Percentiles rank a stretch among this genome's conserved stretches.
phyloP scores from a whole-genome alignment of 2,329 filamentous ascomycete genomes.

The Knufia petricola region DNA sequence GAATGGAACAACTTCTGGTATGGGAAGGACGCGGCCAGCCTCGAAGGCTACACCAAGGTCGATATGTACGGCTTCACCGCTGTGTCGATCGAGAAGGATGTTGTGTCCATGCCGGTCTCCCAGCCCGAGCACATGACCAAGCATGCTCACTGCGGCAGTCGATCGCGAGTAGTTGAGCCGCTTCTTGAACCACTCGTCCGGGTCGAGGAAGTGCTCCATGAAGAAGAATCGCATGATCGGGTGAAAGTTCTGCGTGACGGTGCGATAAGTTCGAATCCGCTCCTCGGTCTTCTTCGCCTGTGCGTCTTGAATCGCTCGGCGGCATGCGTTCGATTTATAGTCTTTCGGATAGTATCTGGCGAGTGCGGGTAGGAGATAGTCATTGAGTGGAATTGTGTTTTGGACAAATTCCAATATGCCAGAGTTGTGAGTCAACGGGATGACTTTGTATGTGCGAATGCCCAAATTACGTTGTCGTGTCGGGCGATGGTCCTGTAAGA shows the following conservation, averaged over 20 bases:
- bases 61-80: constrained; percentile 91
- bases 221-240: constrained; percentile 97
- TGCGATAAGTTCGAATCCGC: constrained; percentile 65
- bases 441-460: constrained; percentile 93
- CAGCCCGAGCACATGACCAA: constrained; percentile 84
- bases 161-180: constrained; percentile 85
- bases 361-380: constrained; percentile 86
- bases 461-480: constrained; percentile 82
- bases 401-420: constrained; percentile 96
- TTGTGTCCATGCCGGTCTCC: constrained; percentile 96
- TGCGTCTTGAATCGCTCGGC: constrained; percentile 67
- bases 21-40: constrained; percentile 87
- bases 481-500: constrained; percentile 74
- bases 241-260: constrained; percentile 70
- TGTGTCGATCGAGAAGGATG: constrained; percentile 81
- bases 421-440: constrained; percentile 73
- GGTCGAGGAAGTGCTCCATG: constrained; percentile 85
- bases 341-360: constrained; percentile 77
- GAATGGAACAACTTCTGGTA: constrained; percentile 94
- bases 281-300: constrained; percentile 60
- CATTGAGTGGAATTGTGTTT: constrained; percentile 83
- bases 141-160: constrained; percentile 88
- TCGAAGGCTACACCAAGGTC: constrained; percentile 96
- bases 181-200: constrained; percentile 89
- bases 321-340: constrained; percentile 63